Conservation (phyloP, 192 early-diverging fungal species). For the Cetraspora pellucida region DNA sequence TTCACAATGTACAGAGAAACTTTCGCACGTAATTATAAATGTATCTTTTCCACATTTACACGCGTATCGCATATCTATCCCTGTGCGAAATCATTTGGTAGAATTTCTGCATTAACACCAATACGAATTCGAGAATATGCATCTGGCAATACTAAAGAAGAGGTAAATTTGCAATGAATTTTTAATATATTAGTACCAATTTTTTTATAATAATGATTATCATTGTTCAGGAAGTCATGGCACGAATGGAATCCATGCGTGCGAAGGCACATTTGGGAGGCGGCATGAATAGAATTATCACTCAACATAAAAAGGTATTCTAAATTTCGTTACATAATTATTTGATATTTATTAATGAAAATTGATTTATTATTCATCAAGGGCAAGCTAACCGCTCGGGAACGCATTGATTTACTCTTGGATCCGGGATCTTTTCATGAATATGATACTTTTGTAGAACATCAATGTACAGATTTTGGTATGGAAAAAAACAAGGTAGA, state of each 20-base stretch:
- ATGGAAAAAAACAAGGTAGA: conserved; percentile 73
- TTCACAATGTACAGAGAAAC: no score
- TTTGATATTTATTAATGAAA: not conserved
- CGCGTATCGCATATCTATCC: not conserved
- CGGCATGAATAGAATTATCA: conserved; percentile 74
- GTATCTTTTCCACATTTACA: not conserved
- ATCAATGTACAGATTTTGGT: conserved; percentile 89
- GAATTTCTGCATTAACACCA: not conserved
- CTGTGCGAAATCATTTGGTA: not conserved
- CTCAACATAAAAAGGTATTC: conserved; percentile 82
- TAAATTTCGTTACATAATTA: not conserved
- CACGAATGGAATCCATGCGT: conserved; percentile 67
- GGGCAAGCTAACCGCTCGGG: conserved; percentile 94
- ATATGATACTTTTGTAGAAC: conserved; percentile 92
- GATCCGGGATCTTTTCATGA: conserved; percentile 87
- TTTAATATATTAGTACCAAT: not conserved
- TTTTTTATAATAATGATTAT: not conserved
- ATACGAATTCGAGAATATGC: not conserved
- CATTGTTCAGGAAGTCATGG: conserved; percentile 41
- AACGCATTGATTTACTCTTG: conserved; percentile 83
- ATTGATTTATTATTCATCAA: not conserved
- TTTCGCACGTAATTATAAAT: not conserved
- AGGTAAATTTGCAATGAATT: conserved; percentile 51
- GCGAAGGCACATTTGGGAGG: conserved; percentile 76
- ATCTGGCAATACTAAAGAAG: conserved; percentile 29